phyloP scores from a whole-genome alignment of 1,139 yeast genomes.

The Nakaseomyces delphensis region DNA sequence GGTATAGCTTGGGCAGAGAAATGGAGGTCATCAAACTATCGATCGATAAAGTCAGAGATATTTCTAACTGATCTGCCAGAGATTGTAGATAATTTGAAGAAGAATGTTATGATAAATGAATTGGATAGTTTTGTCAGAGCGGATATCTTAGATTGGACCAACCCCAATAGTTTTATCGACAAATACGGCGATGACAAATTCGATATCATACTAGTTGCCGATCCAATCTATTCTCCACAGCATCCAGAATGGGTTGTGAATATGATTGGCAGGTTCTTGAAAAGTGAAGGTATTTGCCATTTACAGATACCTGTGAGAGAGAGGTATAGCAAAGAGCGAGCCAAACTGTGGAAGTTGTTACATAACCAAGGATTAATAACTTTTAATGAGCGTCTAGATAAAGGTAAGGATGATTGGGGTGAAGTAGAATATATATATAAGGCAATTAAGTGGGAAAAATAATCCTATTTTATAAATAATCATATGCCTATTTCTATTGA shows the following conservation, averaged over 20 bases:
- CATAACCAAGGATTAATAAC: conserved; percentile 30
- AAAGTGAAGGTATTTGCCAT: conserved; percentile 40
- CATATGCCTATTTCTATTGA: too few species aligned
- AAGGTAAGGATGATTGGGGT: conserved; percentile 86
- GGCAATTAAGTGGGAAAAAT: conserved; percentile 18
- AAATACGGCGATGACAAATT: conserved; percentile 33
- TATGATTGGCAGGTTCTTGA: conserved; percentile 43
- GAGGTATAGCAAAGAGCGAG: conserved; percentile 58
- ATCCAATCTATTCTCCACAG: conserved; percentile 75
- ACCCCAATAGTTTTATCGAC: conserved; percentile 39
- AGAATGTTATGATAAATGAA: conserved; percentile 48
- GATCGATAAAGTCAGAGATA: conserved; percentile 38
- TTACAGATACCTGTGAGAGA: conserved; percentile 70
- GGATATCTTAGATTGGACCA: conserved; percentile 68
- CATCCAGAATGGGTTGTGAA: conserved; percentile 70
- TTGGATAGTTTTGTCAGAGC: conserved; percentile 33
- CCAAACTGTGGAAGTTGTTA: conserved; percentile 48
- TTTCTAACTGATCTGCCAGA: conserved; percentile 70
- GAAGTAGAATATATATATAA: conserved; percentile 53
- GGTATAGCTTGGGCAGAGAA: conserved; percentile 54
- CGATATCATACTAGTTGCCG: conserved; percentile 63
- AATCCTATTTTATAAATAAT: background rate
- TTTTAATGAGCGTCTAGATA: conserved; percentile 36
- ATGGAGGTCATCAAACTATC: conserved; percentile 21
- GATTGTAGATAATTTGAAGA: conserved; percentile 57